Conservation (phyloP, 2,329 filamentous ascomycete species). For the Pseudocercospora cruenta region DNA sequence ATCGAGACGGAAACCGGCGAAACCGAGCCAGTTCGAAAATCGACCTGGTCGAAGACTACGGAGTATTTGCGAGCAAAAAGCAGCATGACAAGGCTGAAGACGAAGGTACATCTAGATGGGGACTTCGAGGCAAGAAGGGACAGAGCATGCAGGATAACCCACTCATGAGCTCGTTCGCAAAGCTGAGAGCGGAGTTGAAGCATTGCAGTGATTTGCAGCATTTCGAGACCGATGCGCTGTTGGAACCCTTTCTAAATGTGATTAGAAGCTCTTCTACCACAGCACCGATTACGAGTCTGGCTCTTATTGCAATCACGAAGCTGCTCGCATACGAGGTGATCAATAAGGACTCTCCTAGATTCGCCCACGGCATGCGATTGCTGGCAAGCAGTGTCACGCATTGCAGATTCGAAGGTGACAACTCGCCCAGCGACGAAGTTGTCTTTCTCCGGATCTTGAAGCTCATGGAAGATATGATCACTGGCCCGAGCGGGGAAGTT, state of each 20-base stretch:
- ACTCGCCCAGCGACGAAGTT: constrained; percentile 92
- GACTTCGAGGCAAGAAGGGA: constrained; percentile 81
- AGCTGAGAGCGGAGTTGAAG: constrained; percentile 83
- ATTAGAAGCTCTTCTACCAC: constrained; percentile 96
- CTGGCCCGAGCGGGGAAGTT: constrained; percentile 85
- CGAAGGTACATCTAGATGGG: constrained; percentile 76
- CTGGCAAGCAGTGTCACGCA: constrained; percentile 94
- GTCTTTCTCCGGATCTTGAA: constrained; percentile 92
- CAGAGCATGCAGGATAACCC: constrained; percentile 98
- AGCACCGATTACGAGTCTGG: constrained; percentile 92
- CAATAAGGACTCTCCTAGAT: constrained; percentile 78
- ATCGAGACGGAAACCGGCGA: constrained; percentile 33
- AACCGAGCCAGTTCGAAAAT: constrained; percentile 38
- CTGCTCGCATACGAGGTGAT: constrained; percentile 96
- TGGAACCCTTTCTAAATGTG: constrained; percentile 94
- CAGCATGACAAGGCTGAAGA: constrained; percentile 20
- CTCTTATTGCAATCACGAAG: constrained; percentile 90
- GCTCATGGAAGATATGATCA: constrained; percentile 98
- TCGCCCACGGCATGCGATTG: constrained; percentile 89
- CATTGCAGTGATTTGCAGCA: constrained; percentile 82
- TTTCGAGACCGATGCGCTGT: constrained; percentile 86
- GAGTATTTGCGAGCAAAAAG: background rate
- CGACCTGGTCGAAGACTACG: constrained; percentile 33
- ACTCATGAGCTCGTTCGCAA: constrained; percentile 90
- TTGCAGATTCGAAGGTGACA: constrained; percentile 95